These are phyloP conservation scores for Cochlearia excelsa DNA, from an alignment of 345 rosid species.

Conservation along the genomic window DNA sequence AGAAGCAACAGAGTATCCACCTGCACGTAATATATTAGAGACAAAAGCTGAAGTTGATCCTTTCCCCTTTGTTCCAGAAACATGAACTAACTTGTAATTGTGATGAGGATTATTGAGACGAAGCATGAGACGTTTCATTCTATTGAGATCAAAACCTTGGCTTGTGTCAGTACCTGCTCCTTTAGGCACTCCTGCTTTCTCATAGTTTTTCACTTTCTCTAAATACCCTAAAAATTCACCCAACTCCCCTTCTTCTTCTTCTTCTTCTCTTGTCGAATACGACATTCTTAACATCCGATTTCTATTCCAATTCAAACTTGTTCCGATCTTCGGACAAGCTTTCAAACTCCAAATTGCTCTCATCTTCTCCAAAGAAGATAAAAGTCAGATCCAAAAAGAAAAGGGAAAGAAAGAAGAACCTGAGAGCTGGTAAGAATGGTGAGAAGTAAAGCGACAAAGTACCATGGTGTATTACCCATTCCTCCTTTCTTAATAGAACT, in stretches of 20 bases:
- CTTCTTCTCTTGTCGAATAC: no score
- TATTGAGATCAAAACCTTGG: conserved; percentile 78
- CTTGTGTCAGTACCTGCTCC: conserved; percentile 85
- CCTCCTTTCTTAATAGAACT: background rate
- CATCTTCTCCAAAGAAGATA: background rate
- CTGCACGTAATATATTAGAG: conserved; percentile 64
- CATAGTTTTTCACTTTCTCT: conserved; percentile 82
- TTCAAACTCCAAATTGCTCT: no score
- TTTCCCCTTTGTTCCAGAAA: conserved; percentile 96
- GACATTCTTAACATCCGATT: no score
- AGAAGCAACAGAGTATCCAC: conserved; percentile 78
- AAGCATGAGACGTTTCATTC: conserved; percentile 73
- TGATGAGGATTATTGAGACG: conserved; percentile 74
- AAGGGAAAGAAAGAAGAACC: conserved; percentile 30
- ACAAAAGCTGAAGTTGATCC: conserved; percentile 88
- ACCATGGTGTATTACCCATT: conserved; percentile 36
- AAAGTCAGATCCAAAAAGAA: background rate
- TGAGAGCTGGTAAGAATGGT: conserved; percentile 64
- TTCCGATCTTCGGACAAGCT: no score
- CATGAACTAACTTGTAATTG: conserved; percentile 75
- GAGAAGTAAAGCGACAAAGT: conserved; percentile 50
- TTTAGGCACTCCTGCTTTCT: conserved; percentile 76
- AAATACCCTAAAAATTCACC: conserved; percentile 56
- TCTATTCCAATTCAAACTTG: no score
- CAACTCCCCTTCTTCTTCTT: conserved; percentile 47